These are phyloP conservation scores for Chrysophaeum taylorii DNA, from an alignment of 352 stramenopile genomes.

Conservation along the genomic window DNA sequence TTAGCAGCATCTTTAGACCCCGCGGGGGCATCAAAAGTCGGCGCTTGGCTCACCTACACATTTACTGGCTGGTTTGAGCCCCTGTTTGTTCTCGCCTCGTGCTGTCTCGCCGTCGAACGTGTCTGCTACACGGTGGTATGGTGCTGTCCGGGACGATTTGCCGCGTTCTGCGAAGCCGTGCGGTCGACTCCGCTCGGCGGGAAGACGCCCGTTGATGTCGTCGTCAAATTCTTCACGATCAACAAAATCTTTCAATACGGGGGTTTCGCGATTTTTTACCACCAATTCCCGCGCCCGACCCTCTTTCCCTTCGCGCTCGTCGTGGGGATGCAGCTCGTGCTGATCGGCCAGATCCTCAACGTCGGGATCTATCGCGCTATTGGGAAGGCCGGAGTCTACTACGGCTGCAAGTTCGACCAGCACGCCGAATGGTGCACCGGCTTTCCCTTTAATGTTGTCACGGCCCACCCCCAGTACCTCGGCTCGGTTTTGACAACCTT, in stretches of 20 bases:
- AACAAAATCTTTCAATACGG: constrained; percentile 26
- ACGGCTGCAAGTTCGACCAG: constrained; percentile 26
- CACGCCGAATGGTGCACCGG: constrained; percentile 25
- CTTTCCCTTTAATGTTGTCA: constrained; percentile 26
- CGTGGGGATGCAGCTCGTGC: constrained; percentile 12
- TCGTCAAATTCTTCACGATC: constrained; percentile 22
- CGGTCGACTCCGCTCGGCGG: not conserved
- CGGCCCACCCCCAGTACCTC: constrained; percentile 26
- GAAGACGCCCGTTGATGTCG: constrained; percentile 22
- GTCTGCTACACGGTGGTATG: constrained; percentile 10
- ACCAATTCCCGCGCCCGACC: constrained; percentile 15
- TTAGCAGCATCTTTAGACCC: not conserved
- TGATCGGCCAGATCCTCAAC: constrained; percentile 25
- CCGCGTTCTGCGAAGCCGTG: constrained; percentile 5
- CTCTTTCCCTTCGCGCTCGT: constrained; percentile 14
- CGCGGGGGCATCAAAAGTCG: not conserved
- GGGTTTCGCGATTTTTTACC: constrained; percentile 24
- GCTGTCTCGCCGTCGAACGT: not conserved
- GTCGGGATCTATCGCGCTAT: constrained; percentile 25
- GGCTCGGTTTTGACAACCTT: constrained; percentile 24
- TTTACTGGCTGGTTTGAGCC: not conserved
- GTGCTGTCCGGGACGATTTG: not conserved
- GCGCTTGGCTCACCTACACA: not conserved
- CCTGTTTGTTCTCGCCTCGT: not conserved
- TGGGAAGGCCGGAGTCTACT: constrained; percentile 27